Evolutionary conservation across 495 filamentous ascomycete species (phyloP), one percentile per base, ranked within the genome.

Genomic region (Podospora pseudocomata): DNA sequence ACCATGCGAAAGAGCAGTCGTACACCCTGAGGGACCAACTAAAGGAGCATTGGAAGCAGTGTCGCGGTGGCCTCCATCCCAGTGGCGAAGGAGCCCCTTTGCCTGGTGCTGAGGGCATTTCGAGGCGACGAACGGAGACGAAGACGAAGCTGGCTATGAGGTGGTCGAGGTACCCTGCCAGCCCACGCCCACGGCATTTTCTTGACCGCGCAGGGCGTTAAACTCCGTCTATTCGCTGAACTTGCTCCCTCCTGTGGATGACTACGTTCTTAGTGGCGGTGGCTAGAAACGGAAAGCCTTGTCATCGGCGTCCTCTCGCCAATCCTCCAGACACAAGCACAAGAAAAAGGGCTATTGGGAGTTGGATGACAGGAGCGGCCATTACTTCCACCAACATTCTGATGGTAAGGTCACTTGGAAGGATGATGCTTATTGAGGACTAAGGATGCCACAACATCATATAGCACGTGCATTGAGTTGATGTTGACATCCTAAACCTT

Each of bases 1-100:
- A 78, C 67, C 44, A 69, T 58, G 74, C 73, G 0, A 74, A 32
- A 53, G 32, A 69, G 26, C 64, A 71, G 64, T 70, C 75, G 4
- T 65, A 71, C 32, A 53, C 20, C 2, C 67, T 77, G 20, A 63
- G 57, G 26, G 70, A 75, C 71, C 59, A 70, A 57, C 62, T 76
- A 26, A 73, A 71, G 56, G 68, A 69, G 18, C 68, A 77, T 64
- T 72, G 66, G 63, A 66, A 73, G 68, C 54, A 57, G 54, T 20
- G 20, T 20, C 20, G 20, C 20, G 11, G 32, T 39, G 15, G 54
- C 54, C 54, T 56, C 15, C 54, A 16, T n/a, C 54, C 3, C 54
- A 16, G 6, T 3, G 19, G 3, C 54, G 54, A 56, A 56, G 54
- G 20, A 20, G 1, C 20, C 20, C 20, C 20, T 20, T 20, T 20